phyloP scores from a whole-genome alignment of 768 basidiomycete species.

The Leccinellum luteum region DNA sequence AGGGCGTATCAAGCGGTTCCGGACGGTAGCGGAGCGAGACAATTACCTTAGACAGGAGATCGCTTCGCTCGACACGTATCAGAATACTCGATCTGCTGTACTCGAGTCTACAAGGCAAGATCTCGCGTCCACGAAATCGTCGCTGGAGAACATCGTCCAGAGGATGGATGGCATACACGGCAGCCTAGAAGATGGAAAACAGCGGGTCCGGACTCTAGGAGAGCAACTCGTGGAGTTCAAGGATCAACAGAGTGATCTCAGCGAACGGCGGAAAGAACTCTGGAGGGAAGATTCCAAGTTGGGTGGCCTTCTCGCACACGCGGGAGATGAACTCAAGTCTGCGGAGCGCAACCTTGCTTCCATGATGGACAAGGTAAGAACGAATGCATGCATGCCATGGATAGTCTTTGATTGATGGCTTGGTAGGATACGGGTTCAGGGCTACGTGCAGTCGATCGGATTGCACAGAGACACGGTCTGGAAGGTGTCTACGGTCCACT shows the following conservation, averaged over 20 bases:
- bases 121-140: constrained; percentile 43
- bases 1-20: constrained; percentile 83
- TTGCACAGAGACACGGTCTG: constrained; percentile 70
- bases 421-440: constrained; percentile 86
- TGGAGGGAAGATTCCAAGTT: constrained; percentile 96
- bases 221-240: constrained; percentile 62
- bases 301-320: constrained; percentile 71
- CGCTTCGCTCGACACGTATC: constrained; percentile 59
- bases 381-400: neutral
- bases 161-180: constrained; percentile 55
- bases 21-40: constrained; percentile 81
- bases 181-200: constrained; percentile 64
- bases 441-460: constrained; percentile 80
- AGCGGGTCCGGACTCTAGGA: constrained; percentile 51
- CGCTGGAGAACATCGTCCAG: constrained; percentile 56
- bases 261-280: constrained; percentile 83
- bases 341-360: constrained; percentile 77
- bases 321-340: constrained; percentile 73
- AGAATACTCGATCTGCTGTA: constrained; percentile 52
- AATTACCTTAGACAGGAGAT: constrained; percentile 80
- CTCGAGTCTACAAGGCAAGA: constrained; percentile 54
- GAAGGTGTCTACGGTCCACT: constrained; percentile 91
- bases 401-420: neutral
- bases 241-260: constrained; percentile 64
- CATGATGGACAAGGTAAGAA: constrained; percentile 92